Evolutionary conservation across 192 early-diverging fungal genomes (phyloP).

Genomic region (Entomortierella parvispora): DNA sequence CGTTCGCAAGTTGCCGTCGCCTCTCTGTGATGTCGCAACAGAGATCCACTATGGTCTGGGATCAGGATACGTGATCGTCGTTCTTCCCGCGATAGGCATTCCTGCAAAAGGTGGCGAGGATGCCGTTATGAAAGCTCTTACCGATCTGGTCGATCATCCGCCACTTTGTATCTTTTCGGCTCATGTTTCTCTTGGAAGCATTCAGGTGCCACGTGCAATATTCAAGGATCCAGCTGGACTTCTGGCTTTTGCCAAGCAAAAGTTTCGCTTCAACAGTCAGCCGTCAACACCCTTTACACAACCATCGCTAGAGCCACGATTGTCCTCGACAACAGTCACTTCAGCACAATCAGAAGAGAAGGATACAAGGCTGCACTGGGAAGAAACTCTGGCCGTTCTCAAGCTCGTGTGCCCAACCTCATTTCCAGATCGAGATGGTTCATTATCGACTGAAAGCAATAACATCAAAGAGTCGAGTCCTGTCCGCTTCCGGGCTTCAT

Average conservation of each 20-base stretch:
- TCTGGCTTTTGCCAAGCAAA: neutral
- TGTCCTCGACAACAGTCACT: neutral
- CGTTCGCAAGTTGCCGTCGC: constrained; percentile 7
- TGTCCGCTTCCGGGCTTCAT: constrained; percentile 28
- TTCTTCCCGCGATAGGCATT: neutral
- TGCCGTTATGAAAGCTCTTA: neutral
- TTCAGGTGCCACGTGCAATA: constrained; percentile 9
- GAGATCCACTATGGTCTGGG: constrained; percentile 25
- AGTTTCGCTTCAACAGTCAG: neutral
- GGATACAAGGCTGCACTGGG: constrained; percentile 12
- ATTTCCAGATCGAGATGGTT: constrained; percentile 1
- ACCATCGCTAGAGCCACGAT: neutral
- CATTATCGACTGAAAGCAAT: neutral
- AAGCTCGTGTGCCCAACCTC: constrained; percentile 4
- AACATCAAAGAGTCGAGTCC: neutral
- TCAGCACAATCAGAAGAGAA: neutral
- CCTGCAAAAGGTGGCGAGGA: too few species aligned
- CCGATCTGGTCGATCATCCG: constrained; percentile 25
- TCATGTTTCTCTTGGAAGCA: constrained; percentile 20
- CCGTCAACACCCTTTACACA: neutral
- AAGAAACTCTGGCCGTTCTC: constrained; percentile 19
- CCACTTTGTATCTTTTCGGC: constrained; percentile 36
- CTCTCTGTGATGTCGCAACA: constrained; percentile 6
- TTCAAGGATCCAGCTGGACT: constrained; percentile 6
- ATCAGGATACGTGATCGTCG: constrained; percentile 19